Evolutionary conservation across 2,329 filamentous ascomycete species (phyloP), one percentile per base, ranked within the genome.

Genomic region (Exserohilum rostratum): DNA sequence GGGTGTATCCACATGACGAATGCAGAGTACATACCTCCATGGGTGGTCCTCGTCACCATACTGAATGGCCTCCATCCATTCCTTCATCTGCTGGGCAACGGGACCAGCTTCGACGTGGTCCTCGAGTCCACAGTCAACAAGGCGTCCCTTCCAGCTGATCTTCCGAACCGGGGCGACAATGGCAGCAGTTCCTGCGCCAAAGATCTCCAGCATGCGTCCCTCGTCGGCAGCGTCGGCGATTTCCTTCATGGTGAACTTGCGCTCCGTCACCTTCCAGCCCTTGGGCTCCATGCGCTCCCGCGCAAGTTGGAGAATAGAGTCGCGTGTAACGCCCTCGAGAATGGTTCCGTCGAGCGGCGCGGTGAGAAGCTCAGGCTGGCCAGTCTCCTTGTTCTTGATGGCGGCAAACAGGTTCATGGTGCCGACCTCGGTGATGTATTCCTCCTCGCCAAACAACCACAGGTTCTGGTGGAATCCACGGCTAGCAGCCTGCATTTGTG

Each of bases 371-470:
- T 97, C 93, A 72, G 93, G 93, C 79, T 93, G 85, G 6, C 93
- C 95, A 11, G 91, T 95, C 76, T 90, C 83, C 82, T 90, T 90
- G 81, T 96, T 87, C 79, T 87, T 87, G 67, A 98, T 79, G 37
- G 90, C 93, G 29, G 89, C 88, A 71, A 98, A 99, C 75, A 99
- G 87, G 79, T 99, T 99, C 95, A 99, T 99, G 53, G 95, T 98
- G 70, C 95, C 95, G 52, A 97, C 95, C 78, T 99, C 95, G 42
- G 95, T 99, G 54, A 98, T 88, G 71, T 89, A 96, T 76, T 98
- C 91, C 77, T 98, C 91, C 71, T 96, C 88, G 38, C 93, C 93
- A 73, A 98, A 99, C 29, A 99, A 81, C 95, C 95, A 99, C 49
- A 99, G 83, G 78, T 98, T 99, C 82, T 99, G 95, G 79, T 98